Percentiles rank a stretch among this genome's conserved stretches.
phyloP scores from a whole-genome alignment of 331 rosid genomes.

The Quercus tomentella region DNA sequence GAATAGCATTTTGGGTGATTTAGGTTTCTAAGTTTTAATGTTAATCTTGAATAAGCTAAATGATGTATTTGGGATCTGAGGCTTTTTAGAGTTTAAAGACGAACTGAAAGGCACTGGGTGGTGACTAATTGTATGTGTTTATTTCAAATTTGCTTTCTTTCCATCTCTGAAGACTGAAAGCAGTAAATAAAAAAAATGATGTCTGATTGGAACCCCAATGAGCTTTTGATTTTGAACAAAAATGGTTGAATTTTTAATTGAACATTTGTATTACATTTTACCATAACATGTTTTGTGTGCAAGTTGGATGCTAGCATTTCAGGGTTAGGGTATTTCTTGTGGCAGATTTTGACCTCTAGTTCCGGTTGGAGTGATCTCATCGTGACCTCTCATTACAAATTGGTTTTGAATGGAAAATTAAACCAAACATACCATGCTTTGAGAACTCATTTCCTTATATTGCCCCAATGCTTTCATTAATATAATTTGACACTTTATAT shows the following conservation, averaged over 20 bases:
- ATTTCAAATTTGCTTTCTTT: too few relatives aligned
- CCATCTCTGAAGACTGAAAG: too few relatives aligned
- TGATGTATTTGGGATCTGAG: neutral
- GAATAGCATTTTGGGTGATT: too few relatives aligned
- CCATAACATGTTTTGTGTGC: neutral
- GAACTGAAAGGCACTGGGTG: neutral
- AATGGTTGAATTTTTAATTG: neutral
- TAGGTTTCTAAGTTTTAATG: neutral
- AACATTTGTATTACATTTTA: neutral
- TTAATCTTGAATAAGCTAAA: neutral
- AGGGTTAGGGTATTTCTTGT: neutral
- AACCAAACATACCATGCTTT: neutral
- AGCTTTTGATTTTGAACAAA: neutral
- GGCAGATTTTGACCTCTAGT: neutral
- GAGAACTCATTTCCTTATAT: neutral
- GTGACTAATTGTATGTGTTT: neutral
- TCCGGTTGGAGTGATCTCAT: neutral
- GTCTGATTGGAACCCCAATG: neutral
- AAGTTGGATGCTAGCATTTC: neutral
- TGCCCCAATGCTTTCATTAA: neutral
- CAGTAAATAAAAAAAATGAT: too few relatives aligned
- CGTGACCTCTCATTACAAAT: too few relatives aligned
- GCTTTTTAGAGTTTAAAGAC: neutral
- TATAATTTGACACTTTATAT: neutral
- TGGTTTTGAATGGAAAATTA: neutral